These are phyloP conservation scores for Aegle marmelos DNA, from an alignment of 345 rosid species.

Conservation along the genomic window DNA sequence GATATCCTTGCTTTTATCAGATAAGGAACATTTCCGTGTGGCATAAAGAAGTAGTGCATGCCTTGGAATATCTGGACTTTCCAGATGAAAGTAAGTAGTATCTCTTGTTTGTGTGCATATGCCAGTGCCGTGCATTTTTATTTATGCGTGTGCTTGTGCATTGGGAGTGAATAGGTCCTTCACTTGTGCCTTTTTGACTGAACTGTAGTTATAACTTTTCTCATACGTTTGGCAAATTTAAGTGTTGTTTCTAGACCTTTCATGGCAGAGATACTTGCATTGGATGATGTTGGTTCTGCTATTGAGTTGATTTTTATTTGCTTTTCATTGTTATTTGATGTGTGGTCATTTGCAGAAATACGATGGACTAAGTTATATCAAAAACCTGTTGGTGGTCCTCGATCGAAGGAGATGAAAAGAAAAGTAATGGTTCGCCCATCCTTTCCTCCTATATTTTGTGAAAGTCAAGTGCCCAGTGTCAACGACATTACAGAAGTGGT, in stretches of 20 bases:
- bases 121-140: neutral
- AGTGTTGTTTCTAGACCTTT: neutral
- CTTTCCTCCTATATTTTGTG: conserved; percentile 45
- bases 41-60: neutral
- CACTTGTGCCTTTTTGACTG: neutral
- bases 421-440: conserved; percentile 57
- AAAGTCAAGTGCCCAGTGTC: conserved; percentile 31
- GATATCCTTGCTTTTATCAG: conserved; percentile 16
- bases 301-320: neutral
- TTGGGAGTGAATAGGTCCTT: neutral
- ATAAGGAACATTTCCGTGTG: conserved; percentile 20
- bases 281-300: conserved; percentile 5
- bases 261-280: neutral
- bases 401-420: conserved; percentile 12
- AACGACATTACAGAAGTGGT: conserved; percentile 31
- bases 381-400: conserved; percentile 4
- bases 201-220: neutral
- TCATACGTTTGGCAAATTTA: neutral
- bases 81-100: conserved; percentile 54
- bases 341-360: conserved; percentile 28
- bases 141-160: conserved; percentile 1
- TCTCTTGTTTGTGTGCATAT: neutral
- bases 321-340: conserved; percentile 2
- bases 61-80: conserved; percentile 43
- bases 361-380: conserved; percentile 35